These are phyloP conservation scores for Raphanus raphanistrum DNA, from an alignment of 345 rosid genomes.

Conservation along the genomic window DNA sequence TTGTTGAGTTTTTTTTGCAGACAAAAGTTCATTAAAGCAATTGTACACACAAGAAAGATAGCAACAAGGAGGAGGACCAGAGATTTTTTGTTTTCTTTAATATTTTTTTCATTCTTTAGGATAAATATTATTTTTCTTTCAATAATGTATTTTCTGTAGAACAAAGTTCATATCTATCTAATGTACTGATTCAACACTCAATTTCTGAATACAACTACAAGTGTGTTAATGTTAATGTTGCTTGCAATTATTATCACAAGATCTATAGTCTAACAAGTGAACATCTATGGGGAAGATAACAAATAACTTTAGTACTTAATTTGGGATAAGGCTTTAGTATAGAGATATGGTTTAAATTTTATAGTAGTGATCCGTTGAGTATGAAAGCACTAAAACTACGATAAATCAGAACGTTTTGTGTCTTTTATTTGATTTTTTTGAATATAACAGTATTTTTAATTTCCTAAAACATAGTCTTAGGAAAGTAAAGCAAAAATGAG, in stretches of 20 bases:
- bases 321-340: not conserved
- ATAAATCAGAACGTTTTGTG: not conserved
- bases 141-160: conserved; percentile 14
- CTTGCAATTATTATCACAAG: not conserved
- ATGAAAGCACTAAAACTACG: not conserved
- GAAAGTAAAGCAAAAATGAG: not conserved
- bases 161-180: conserved; percentile 6
- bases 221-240: not conserved
- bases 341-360: not conserved
- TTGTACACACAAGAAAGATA: conserved; percentile 31
- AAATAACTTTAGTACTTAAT: not conserved
- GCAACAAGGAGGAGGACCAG: not conserved
- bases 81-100: not conserved
- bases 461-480: no score
- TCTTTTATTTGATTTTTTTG: no score
- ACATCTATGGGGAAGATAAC: not conserved
- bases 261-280: not conserved
- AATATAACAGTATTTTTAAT: not conserved
- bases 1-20: not conserved
- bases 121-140: not conserved
- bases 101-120: conserved; percentile 26
- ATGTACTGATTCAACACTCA: conserved; percentile 25
- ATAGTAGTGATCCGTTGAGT: not conserved
- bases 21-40: conserved; percentile 14
- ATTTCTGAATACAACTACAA: conserved; percentile 1